Percentiles rank a stretch among this genome's conserved stretches.
These are phyloP conservation scores for Amoebophrya sp. DNA, from an alignment of 169 alveolate species.

Conservation along the genomic window DNA sequence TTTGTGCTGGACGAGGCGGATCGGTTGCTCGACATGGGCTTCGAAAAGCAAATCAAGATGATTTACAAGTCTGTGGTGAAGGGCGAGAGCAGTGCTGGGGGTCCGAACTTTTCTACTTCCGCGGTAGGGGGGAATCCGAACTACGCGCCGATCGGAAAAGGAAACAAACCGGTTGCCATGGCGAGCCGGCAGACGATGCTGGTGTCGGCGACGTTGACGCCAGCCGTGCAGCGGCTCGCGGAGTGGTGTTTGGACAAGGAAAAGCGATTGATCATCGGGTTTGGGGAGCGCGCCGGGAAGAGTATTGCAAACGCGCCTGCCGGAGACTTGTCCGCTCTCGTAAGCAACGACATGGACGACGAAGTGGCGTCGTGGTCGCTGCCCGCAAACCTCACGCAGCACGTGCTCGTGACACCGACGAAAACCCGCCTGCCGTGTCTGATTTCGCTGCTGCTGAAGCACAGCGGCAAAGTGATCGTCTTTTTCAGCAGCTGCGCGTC, in stretches of 20 bases:
- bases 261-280: neutral
- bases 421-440: conserved; percentile 17
- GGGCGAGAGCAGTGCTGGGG: too few species aligned
- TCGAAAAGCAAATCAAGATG: conserved; percentile 71
- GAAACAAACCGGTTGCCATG: too few species aligned
- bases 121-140: too few species aligned
- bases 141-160: too few species aligned
- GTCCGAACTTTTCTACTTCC: too few species aligned
- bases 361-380: neutral
- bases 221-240: conserved; percentile 23
- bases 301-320: too few species aligned
- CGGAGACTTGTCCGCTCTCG: too few species aligned
- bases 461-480: conserved; percentile 13
- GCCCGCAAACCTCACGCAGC: neutral
- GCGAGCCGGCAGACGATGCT: conserved; percentile 19
- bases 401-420: neutral
- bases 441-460: conserved; percentile 12
- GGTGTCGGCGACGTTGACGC: conserved; percentile 30
- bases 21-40: conserved; percentile 90
- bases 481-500: conserved; percentile 21
- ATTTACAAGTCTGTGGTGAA: conserved; percentile 6
- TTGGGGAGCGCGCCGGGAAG: too few species aligned
- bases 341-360: too few species aligned
- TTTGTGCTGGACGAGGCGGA: conserved; percentile 96
- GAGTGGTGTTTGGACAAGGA: conserved; percentile 19